These are phyloP conservation scores for Canna indica DNA, from an alignment of 176 grass and related monocot genomes.

Conservation along the genomic window DNA sequence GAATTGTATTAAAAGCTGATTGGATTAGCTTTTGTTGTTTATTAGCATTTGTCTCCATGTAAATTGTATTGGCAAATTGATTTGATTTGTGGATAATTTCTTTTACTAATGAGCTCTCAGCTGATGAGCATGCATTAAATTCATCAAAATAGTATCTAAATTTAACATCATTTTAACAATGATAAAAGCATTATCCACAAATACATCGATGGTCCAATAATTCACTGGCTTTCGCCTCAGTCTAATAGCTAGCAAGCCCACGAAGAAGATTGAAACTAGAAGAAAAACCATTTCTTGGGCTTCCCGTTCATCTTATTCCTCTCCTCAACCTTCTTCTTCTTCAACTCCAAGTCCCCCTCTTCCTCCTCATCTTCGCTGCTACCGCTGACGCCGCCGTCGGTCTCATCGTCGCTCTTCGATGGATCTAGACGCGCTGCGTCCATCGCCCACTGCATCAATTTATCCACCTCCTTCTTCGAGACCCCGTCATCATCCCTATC, in stretches of 20 bases:
- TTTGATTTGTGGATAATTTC: neutral
- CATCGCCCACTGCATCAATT: constrained; percentile 72
- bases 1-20: neutral
- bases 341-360: constrained; percentile 30
- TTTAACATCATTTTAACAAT: neutral
- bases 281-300: constrained; percentile 52
- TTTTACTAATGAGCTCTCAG: too few species aligned
- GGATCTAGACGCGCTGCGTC: constrained; percentile 53
- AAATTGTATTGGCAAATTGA: neutral
- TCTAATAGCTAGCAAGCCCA: neutral
- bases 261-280: constrained; percentile 1
- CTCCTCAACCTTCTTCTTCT: constrained; percentile 23
- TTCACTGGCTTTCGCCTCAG: neutral
- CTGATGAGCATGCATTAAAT: neutral
- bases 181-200: too few species aligned
- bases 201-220: neutral
- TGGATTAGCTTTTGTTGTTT: neutral
- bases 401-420: neutral
- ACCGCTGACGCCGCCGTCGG: neutral
- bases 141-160: neutral
- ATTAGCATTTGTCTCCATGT: neutral
- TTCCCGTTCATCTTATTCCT: constrained; percentile 35
- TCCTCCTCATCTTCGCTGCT: constrained; percentile 14
- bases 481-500: constrained; percentile 26
- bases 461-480: constrained; percentile 56